A percentile compares a stretch with the other conserved stretches of the same genome.
These are phyloP conservation scores for Lactarius evosmus DNA, from an alignment of 768 basidiomycete genomes.

Conservation along the genomic window DNA sequence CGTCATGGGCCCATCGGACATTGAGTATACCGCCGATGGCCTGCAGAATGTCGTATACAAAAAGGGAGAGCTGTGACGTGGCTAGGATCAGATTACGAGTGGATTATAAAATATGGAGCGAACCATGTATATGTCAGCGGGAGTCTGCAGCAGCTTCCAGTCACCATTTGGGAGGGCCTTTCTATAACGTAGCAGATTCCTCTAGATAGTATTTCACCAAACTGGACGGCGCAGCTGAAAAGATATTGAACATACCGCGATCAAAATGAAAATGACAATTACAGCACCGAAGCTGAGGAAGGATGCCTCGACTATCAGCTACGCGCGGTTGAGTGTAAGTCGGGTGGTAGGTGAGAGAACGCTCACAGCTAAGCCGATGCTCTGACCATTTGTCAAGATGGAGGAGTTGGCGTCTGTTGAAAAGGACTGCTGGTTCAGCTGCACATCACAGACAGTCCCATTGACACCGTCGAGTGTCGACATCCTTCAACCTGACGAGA, in stretches of 20 bases:
- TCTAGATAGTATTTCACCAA: neutral
- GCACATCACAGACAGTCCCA: conserved; percentile 1
- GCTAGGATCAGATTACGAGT: conserved; percentile 12
- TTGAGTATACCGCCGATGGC: conserved; percentile 39
- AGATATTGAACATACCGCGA: neutral
- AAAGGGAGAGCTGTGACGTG: conserved; percentile 26
- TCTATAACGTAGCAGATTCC: neutral
- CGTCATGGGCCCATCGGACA: conserved; percentile 37
- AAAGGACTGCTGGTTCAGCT: neutral
- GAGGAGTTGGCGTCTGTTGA: neutral
- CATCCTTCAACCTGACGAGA: neutral
- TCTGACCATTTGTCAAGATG: conserved; percentile 36
- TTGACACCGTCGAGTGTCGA: neutral
- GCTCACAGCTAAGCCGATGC: conserved; percentile 38
- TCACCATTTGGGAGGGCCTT: neutral
- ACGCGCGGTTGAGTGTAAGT: neutral
- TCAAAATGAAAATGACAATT: conserved; percentile 2
- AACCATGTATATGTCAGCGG: conserved; percentile 44
- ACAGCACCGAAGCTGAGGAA: conserved; percentile 2
- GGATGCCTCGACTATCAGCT: conserved; percentile 38
- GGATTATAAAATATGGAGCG: neutral
- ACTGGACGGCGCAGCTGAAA: too few relatives aligned
- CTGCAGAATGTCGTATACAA: conserved; percentile 37
- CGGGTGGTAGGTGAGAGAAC: neutral
- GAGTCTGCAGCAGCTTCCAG: conserved; percentile 35